Percentiles rank a stretch among this genome's conserved stretches.
These are phyloP conservation scores for Citrus australasica DNA, from an alignment of 345 rosid species.

Conservation along the genomic window DNA sequence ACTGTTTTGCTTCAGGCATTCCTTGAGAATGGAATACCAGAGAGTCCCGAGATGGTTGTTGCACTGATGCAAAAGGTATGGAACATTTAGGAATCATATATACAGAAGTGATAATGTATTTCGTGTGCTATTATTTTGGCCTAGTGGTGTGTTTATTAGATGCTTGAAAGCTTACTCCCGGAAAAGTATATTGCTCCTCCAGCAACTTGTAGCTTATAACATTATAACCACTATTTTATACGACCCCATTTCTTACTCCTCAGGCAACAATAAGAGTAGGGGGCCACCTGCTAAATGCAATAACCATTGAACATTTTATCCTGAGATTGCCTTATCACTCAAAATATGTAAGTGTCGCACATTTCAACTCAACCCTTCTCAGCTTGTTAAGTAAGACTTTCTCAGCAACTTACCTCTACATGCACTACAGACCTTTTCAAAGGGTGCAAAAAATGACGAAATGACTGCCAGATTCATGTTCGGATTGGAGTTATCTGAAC, in stretches of 20 bases:
- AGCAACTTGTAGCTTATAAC: not conserved
- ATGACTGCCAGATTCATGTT: conserved; percentile 54
- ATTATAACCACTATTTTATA: not conserved
- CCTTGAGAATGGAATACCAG: conserved; percentile 72
- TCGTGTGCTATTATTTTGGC: not conserved
- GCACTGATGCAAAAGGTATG: conserved; percentile 67
- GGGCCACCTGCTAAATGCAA: conserved; percentile 60
- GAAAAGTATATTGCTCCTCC: not conserved
- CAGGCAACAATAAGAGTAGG: conserved; percentile 82
- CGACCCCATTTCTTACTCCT: not conserved
- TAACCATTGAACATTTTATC: conserved; percentile 80
- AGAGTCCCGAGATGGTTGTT: conserved; percentile 56
- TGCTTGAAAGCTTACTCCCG: not conserved
- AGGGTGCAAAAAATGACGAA: conserved; percentile 53
- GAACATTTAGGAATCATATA: not conserved
- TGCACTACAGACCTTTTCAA: conserved; percentile 34
- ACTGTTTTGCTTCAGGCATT: conserved; percentile 49
- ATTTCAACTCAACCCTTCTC: conserved; percentile 13
- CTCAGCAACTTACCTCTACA: conserved; percentile 10
- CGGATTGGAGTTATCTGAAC: conserved; percentile 80
- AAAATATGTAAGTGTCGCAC: conserved; percentile 47
- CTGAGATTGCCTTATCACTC: conserved; percentile 72
- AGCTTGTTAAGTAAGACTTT: not conserved
- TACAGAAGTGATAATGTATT: not conserved
- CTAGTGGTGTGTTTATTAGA: not conserved